Base-by-base conservation (phyloP, 2,329 filamentous ascomycete species). In the Lachnellula cervina region DNA sequence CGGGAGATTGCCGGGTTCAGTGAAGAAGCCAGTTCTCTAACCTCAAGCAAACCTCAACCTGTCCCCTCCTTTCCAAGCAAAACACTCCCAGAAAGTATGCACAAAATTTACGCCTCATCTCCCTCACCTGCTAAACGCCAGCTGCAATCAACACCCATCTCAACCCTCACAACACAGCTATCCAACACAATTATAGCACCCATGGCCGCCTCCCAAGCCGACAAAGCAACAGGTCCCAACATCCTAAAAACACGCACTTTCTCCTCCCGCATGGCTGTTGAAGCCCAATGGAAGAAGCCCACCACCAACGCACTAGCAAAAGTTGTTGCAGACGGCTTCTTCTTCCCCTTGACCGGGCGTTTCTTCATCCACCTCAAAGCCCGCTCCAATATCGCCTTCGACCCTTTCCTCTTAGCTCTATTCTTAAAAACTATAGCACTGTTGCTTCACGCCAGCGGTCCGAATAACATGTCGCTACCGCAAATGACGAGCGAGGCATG, bases 181-280 rank as follows among this genome's bases (percentile, higher is more conserved):
- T 85, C 88, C 4, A 81, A 84, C 25, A 77, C 79, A 0, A 89
- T 96, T 65, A 84, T 97, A 19, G 83, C 86, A 16, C 94, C 94
- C 0, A 75, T 97, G 28, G 91, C 93, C 1, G 86, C 89, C 38
- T 78, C 84, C 56, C 90, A 92, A 2, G 92, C 91, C 42, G 91
- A 97, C 68, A 79, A 86, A 21, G 78, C 84, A 6, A 87, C 87
- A 0, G 91, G 93, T 0, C 92, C 94, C 0, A 84, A 91, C 62
- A 82, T 87, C 5, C 82, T 99, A 46, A 97, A 97, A 74, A 82
- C 97, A 21, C 85, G 90, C 28, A 96, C 87, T 2, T 96, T 97
- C 72, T 93, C 87, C 11, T 89, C 88, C 0, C 84, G 88, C 17
- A 84, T 92, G 70, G 78, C 82, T 56, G 79, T 86, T 17, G 80